Evolutionary conservation across 2,329 filamentous ascomycete genomes (phyloP), one percentile per base, ranked within the genome.

Genomic region (Stemphylium beticola): DNA sequence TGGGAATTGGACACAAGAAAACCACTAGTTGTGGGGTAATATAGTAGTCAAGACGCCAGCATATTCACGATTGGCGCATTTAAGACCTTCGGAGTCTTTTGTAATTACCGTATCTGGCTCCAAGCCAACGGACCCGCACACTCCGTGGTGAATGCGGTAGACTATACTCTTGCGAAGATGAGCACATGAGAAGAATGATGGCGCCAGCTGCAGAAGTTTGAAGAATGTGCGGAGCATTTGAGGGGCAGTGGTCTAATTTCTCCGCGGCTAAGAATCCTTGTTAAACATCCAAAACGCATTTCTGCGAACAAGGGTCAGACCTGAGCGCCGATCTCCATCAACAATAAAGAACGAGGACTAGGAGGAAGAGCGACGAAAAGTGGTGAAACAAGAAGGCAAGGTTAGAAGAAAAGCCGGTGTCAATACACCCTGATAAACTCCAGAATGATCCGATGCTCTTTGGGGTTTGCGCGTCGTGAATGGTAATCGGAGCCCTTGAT

Each of bases 21-120:
- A 36, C n/a, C 41, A 43, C 54, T 57, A 55, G 44, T 37, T 46
- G 53, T 45, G 49, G 55, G 47, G 53, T 45, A 49, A 31, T 49
- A 61, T 54, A 53, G 20, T 44, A 48, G 53, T 46, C 53, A 43
- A 53, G 50, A 22, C 48, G 38, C n/a, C 49, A 40, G 29, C 17
- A 48, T 42, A 12, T 5, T 34, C 18, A 40, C 33, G 18, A 50
- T 44, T 53, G 53, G 53, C 44, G 45, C 49, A 51, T 40, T 39
- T 31, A 24, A 18, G 29, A 29, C 36, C 34, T 45, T 22, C 20
- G 42, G 42, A 26, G 40, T 32, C 20, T 32, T 26, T 43, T 50
- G 17, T 18, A 45, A 48, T 39, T 52, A 34, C 48, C 48, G 22
- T 36, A 3, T 52, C 20, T 29, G 26, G 42, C 29, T 18, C n/a